Evolutionary conservation across 1,284 basidiomycete genomes (phyloP).

Genomic region (Melampsora abietis-canadensis): DNA sequence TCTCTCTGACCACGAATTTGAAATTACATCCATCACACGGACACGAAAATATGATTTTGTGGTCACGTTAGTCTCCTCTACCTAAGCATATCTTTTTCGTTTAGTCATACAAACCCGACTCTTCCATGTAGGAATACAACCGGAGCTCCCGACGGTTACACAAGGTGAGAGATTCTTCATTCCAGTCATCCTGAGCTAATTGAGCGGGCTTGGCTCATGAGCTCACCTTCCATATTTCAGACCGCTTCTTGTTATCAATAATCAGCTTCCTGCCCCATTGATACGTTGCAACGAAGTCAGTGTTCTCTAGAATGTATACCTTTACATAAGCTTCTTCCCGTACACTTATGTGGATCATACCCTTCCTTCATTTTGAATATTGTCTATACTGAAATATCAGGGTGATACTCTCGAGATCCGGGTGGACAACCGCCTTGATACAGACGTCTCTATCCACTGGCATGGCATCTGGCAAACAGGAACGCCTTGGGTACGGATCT

Average conservation of each 20-base stretch:
- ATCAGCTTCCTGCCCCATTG: conserved; percentile 58
- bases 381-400: not conserved
- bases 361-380: too few species aligned
- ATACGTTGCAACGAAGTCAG: conserved; percentile 58
- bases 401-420: conserved; percentile 56
- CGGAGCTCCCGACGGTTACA: conserved; percentile 39
- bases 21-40: conserved; percentile 25
- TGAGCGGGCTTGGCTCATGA: not conserved
- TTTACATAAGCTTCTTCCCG: not conserved
- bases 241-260: conserved; percentile 58
- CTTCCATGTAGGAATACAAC: conserved; percentile 10
- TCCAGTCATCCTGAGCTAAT: not conserved
- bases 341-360: too few species aligned
- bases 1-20: conserved; percentile 34
- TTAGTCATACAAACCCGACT: not conserved
- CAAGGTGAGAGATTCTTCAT: conserved; percentile 4
- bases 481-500: conserved; percentile 52
- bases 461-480: conserved; percentile 57
- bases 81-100: not conserved
- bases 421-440: conserved; percentile 56
- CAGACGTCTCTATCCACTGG: conserved; percentile 57
- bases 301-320: not conserved
- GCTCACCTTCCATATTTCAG: conserved; percentile 47
- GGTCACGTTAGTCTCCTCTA: conserved; percentile 12
- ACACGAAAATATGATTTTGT: conserved; percentile 31